Evolutionary conservation across 768 basidiomycete species (phyloP).

Genomic region (Leccinum arenicola): DNA sequence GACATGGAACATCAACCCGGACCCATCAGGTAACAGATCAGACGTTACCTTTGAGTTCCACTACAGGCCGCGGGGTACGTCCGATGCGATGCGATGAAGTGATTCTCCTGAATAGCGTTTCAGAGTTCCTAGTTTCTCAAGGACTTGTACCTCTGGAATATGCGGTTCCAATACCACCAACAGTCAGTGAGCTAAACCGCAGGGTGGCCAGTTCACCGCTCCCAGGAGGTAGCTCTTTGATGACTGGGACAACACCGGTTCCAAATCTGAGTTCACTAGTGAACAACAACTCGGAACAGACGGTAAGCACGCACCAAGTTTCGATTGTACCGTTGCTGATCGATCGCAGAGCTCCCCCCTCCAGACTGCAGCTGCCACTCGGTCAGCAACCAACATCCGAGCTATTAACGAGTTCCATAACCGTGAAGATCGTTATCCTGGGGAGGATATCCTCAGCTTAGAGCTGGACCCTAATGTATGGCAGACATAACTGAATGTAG

Average conservation of each 20-base stretch:
- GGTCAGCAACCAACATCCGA: not conserved
- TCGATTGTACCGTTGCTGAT: not conserved
- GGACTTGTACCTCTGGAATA: slow-evolving; percentile 42
- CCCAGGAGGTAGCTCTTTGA: not conserved
- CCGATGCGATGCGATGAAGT: not conserved
- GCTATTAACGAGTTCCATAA: slow-evolving; percentile 11
- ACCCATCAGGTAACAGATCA: slow-evolving; percentile 35
- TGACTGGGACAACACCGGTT: not conserved
- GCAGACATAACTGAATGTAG: too few species aligned
- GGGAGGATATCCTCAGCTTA: slow-evolving; percentile 19
- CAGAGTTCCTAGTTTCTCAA: slow-evolving; percentile 51
- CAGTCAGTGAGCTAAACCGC: slow-evolving; percentile 23
- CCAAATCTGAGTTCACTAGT: slow-evolving; percentile 6
- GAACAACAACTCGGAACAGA: not conserved
- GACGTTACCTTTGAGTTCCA: slow-evolving; percentile 67
- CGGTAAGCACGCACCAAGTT: slow-evolving; percentile 2
- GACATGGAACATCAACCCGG: slow-evolving; percentile 57
- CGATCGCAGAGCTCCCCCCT: not conserved
- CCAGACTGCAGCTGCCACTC: not conserved
- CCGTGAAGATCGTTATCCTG: slow-evolving; percentile 5
- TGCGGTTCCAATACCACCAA: slow-evolving; percentile 6
- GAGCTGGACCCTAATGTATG: not conserved
- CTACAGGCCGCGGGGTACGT: slow-evolving; percentile 55
- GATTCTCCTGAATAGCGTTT: not conserved
- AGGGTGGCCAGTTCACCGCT: slow-evolving; percentile 29